Percentiles rank a stretch among this genome's conserved stretches.
Conservation (phyloP, 306 rosid species). For the Trifolium subterraneum region DNA sequence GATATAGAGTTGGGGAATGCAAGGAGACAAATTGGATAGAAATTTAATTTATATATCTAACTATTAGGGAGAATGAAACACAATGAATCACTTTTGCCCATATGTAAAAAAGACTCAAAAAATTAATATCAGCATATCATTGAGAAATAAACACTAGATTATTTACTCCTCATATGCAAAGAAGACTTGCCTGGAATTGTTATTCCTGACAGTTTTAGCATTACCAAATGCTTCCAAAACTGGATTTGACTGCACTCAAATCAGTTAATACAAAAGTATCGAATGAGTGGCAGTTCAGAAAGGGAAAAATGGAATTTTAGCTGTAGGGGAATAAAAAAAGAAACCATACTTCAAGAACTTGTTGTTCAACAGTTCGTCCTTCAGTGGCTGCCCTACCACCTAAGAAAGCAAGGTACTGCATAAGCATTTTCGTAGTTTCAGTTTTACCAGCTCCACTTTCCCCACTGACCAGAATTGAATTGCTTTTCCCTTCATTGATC, state of each 20-base stretch:
- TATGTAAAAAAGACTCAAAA: slow-evolving; percentile 29
- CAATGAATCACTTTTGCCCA: slow-evolving; percentile 28
- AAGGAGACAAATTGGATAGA: slow-evolving; percentile 32
- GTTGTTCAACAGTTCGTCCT: slow-evolving; percentile 97
- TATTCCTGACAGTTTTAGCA: slow-evolving; percentile 97
- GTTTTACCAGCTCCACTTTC: slow-evolving; percentile 99
- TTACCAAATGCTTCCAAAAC: slow-evolving; percentile 99
- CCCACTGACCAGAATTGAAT: slow-evolving; percentile 97
- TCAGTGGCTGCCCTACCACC: slow-evolving; percentile 96
- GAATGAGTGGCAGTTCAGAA: slow-evolving; percentile 34
- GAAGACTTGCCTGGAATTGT: slow-evolving; percentile 86
- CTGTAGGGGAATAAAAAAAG: neutral
- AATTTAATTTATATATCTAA: slow-evolving; percentile 22
- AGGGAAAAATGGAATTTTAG: neutral
- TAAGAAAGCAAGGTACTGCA: slow-evolving; percentile 93
- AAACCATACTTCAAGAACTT: slow-evolving; percentile 94
- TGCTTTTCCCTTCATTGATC: slow-evolving; percentile 87
- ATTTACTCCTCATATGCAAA: slow-evolving; percentile 42
- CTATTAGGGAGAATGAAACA: slow-evolving; percentile 23
- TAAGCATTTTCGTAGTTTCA: slow-evolving; percentile 98
- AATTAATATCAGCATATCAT: slow-evolving; percentile 21
- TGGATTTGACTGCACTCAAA: slow-evolving; percentile 89
- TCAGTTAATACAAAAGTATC: slow-evolving; percentile 37
- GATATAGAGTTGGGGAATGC: slow-evolving; percentile 34
- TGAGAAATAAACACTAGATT: slow-evolving; percentile 34